Conservation (phyloP, 345 rosid genomes). For the Citrus maxima region DNA sequence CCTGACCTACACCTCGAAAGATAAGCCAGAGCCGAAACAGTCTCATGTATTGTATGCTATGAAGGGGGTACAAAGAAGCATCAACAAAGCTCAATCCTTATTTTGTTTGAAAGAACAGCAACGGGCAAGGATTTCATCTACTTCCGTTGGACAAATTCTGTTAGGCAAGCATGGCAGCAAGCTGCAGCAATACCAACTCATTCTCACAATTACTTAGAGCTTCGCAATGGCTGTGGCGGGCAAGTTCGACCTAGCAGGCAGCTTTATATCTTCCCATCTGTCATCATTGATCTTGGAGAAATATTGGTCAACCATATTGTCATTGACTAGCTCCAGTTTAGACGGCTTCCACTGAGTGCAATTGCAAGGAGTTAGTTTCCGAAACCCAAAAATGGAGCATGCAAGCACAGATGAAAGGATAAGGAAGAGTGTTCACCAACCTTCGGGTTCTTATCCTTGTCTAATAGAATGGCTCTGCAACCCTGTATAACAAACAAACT, state of each 20-base stretch:
- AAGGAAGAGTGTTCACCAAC: constrained; percentile 28
- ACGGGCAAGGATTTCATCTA: background rate
- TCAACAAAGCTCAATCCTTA: no score
- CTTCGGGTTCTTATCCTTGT: constrained; percentile 85
- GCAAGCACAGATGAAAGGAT: background rate
- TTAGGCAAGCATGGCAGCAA: background rate
- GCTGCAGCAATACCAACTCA: background rate
- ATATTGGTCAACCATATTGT: constrained; percentile 56
- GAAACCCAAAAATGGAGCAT: background rate
- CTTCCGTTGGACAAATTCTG: background rate
- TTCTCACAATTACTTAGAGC: constrained; percentile 35
- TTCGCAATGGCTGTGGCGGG: constrained; percentile 55
- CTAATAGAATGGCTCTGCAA: constrained; percentile 84
- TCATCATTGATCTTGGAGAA: constrained; percentile 52
- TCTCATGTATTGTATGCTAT: no score
- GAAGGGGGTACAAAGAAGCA: no score
- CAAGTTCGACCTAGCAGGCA: constrained; percentile 53
- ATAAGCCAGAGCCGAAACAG: no score
- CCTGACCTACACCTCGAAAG: no score
- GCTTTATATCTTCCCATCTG: constrained; percentile 70
- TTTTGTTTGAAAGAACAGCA: background rate
- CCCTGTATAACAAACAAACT: constrained; percentile 48
- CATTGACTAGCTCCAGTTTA: constrained; percentile 52
- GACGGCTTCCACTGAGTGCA: constrained; percentile 72
- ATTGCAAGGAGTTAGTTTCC: background rate